Percentiles rank a stretch among this genome's conserved stretches.
phyloP scores from a whole-genome alignment of 2,329 filamentous ascomycete genomes.

The Scopulariopsis brevicaulis region DNA sequence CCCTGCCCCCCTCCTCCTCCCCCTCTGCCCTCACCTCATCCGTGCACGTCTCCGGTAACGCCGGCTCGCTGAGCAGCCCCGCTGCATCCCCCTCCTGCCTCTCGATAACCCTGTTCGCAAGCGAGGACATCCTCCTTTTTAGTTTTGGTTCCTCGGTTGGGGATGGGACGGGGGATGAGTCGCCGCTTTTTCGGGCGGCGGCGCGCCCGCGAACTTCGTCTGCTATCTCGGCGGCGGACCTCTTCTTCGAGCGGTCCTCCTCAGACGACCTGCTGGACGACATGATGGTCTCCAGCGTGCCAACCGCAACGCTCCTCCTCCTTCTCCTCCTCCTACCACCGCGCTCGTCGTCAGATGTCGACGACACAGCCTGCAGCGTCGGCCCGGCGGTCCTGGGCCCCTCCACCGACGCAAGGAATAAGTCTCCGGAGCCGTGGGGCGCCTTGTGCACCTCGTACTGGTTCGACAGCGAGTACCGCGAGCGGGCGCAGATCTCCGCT shows the following conservation, averaged over 20 bases:
- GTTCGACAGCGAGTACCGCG: conserved; percentile 53
- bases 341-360: conserved; percentile 40
- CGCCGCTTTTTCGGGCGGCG: conserved; percentile 18
- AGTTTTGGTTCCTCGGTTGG: conserved; percentile 9
- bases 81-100: conserved; percentile 11
- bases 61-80: conserved; percentile 41
- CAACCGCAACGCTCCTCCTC: conserved; percentile 43
- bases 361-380: conserved; percentile 44
- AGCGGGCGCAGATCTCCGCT: conserved; percentile 55
- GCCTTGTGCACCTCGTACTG: conserved; percentile 56
- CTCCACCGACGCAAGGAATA: conserved; percentile 25
- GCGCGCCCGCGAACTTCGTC: conserved; percentile 41
- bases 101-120: neutral
- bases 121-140: neutral
- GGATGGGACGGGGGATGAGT: conserved; percentile 15
- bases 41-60: conserved; percentile 43
- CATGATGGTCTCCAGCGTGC: conserved; percentile 56
- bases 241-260: conserved; percentile 49
- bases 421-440: conserved; percentile 46
- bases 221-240: conserved; percentile 43
- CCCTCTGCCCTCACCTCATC: conserved; percentile 25
- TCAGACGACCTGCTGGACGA: conserved; percentile 54
- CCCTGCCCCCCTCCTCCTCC: neutral
- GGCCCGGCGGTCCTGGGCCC: conserved; percentile 20
- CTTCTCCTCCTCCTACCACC: conserved; percentile 29